Percentiles rank a stretch among this genome's conserved stretches.
phyloP scores from a whole-genome alignment of 2,329 filamentous ascomycete species.

The Colletotrichum viniferum region DNA sequence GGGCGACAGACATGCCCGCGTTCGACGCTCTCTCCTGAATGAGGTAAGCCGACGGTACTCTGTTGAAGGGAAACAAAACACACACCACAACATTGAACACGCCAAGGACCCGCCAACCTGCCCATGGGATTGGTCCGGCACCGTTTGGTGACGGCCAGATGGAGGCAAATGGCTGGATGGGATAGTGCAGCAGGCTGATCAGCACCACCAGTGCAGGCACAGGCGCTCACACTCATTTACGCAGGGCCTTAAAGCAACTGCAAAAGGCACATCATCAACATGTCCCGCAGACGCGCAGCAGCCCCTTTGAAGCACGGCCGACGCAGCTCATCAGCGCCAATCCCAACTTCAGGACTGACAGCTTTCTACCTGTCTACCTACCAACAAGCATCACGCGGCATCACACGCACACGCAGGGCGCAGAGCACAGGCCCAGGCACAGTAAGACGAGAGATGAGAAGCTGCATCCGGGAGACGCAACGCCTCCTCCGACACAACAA shows the following conservation, averaged over 20 bases:
- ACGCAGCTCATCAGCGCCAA: background rate
- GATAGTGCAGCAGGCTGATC: background rate
- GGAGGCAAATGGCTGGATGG: background rate
- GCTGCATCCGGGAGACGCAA: background rate
- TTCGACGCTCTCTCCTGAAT: background rate
- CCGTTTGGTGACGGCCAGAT: background rate
- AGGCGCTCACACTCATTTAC: background rate
- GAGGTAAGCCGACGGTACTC: background rate
- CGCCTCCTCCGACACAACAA: background rate
- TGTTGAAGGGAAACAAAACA: slow-evolving; percentile 4
- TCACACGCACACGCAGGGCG: background rate
- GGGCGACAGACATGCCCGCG: slow-evolving; percentile 10
- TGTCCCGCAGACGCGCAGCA: background rate
- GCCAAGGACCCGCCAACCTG: background rate
- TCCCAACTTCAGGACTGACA: background rate
- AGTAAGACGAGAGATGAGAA: slow-evolving; percentile 9
- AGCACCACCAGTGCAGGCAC: background rate
- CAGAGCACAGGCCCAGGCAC: background rate
- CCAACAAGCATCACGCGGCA: background rate
- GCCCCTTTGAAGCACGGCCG: background rate
- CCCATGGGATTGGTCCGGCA: background rate
- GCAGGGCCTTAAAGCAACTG: background rate
- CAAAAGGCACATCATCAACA: background rate
- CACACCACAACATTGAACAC: slow-evolving; percentile 8
- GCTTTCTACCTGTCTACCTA: background rate